These are phyloP conservation scores for Cyberlindnera maritima DNA, from an alignment of 805 yeast genomes.

Conservation along the genomic window DNA sequence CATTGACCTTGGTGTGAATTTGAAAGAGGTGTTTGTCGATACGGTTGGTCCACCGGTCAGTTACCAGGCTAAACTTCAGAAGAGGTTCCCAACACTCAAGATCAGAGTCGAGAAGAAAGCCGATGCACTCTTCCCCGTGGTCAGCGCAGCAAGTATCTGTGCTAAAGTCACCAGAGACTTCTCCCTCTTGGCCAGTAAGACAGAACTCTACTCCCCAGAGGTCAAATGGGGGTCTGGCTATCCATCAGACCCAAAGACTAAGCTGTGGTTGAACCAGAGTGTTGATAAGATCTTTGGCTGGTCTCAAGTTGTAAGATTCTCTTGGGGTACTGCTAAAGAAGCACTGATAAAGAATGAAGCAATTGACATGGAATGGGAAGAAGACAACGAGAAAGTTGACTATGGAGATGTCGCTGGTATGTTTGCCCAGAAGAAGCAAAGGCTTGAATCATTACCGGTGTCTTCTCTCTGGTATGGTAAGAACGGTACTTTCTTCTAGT, in stretches of 20 bases:
- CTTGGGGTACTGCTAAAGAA: slow-evolving; percentile 93
- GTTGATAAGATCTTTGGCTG: slow-evolving; percentile 84
- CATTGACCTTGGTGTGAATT: slow-evolving; percentile 54
- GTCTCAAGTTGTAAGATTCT: slow-evolving; percentile 72
- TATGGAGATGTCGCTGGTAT: slow-evolving; percentile 23
- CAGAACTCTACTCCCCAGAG: slow-evolving; percentile 27
- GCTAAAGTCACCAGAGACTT: slow-evolving; percentile 95
- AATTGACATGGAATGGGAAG: slow-evolving; percentile 58
- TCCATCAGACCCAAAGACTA: slow-evolving; percentile 89
- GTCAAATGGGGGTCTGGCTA: slow-evolving; percentile 81
- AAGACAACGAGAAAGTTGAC: slow-evolving; percentile 34
- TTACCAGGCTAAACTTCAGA: slow-evolving; percentile 73
- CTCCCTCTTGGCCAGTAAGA: slow-evolving; percentile 39
- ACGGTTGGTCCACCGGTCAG: slow-evolving; percentile 94
- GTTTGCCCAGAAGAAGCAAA: slow-evolving; percentile 10
- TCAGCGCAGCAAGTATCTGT: slow-evolving; percentile 90
- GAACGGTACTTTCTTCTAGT: slow-evolving; percentile 16
- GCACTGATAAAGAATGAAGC: slow-evolving; percentile 54
- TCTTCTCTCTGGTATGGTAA: slow-evolving; percentile 30
- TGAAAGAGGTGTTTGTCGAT: slow-evolving; percentile 80
- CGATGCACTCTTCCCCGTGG: slow-evolving; percentile 87
- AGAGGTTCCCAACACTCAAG: slow-evolving; percentile 63
- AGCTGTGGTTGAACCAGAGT: slow-evolving; percentile 61
- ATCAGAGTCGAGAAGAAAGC: slow-evolving; percentile 93
- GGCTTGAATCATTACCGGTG: slow-evolving; percentile 19